These are phyloP conservation scores for Ceratocystis cubensis DNA, from an alignment of 2,329 filamentous ascomycete species.

Conservation along the genomic window DNA sequence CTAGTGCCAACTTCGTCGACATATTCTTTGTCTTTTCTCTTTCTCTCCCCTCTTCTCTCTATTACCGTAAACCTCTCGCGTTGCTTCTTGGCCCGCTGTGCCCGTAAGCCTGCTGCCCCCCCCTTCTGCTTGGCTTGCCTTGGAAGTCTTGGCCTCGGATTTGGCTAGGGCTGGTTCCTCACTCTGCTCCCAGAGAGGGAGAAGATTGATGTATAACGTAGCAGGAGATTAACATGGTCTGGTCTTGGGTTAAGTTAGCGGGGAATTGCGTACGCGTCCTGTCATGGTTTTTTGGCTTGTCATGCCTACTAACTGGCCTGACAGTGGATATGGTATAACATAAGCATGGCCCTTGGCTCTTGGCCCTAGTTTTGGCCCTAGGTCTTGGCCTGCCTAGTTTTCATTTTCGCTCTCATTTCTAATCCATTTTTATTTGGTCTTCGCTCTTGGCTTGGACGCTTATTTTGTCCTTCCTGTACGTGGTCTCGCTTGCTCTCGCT, in stretches of 20 bases:
- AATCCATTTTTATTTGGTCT: background rate
- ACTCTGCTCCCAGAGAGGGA: background rate
- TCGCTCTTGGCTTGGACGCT: background rate
- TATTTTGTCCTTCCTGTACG: too few species aligned
- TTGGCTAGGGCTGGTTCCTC: background rate
- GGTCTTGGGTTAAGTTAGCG: background rate
- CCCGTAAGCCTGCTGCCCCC: too few species aligned
- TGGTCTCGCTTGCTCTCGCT: too few species aligned
- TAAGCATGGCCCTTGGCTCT: background rate
- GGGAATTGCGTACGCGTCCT: constrained; percentile 7
- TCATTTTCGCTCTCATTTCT: background rate
- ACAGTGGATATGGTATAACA: background rate
- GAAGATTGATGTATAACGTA: background rate
- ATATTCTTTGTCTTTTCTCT: too few species aligned
- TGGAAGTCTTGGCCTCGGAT: background rate
- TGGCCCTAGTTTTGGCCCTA: constrained; percentile 1
- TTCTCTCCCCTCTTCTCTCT: too few species aligned
- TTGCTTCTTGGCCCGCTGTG: background rate
- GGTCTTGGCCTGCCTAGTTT: background rate
- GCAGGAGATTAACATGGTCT: background rate
- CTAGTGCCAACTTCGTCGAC: too few species aligned
- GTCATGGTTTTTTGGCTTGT: constrained; percentile 4
- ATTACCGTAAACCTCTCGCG: background rate
- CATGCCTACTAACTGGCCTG: background rate
- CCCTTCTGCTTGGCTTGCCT: background rate